These are phyloP conservation scores for Russula sp. DNA, from an alignment of 768 basidiomycete genomes.

Conservation along the genomic window DNA sequence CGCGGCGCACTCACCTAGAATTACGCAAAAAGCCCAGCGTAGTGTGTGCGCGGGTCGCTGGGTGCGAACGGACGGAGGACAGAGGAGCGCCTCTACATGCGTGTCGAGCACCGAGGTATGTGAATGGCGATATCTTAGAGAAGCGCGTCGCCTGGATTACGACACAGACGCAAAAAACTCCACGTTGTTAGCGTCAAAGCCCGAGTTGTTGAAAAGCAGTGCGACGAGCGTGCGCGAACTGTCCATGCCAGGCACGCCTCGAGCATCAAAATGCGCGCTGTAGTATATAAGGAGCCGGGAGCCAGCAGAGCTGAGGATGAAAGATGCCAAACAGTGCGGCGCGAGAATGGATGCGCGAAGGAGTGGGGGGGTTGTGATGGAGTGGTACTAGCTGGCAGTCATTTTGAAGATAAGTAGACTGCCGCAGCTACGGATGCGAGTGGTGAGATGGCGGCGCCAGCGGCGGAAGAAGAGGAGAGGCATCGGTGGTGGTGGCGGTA, in stretches of 20 bases:
- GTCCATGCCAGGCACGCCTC: slow-evolving; percentile 60
- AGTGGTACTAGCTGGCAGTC: slow-evolving; percentile 39
- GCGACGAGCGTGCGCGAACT: slow-evolving; percentile 52
- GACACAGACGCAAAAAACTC: slow-evolving; percentile 68
- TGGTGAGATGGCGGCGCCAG: background rate
- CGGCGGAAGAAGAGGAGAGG: background rate
- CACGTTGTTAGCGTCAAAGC: slow-evolving; percentile 89
- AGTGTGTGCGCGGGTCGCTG: slow-evolving; percentile 63
- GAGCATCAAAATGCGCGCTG: slow-evolving; percentile 54
- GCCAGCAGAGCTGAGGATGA: slow-evolving; percentile 78
- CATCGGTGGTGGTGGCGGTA: background rate
- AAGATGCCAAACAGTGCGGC: slow-evolving; percentile 41
- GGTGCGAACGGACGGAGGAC: slow-evolving; percentile 44
- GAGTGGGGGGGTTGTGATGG: slow-evolving; percentile 44
- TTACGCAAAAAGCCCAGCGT: slow-evolving; percentile 37
- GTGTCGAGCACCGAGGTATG: slow-evolving; percentile 84
- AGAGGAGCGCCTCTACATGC: slow-evolving; percentile 24
- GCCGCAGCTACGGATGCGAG: too few relatives aligned
- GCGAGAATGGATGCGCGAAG: slow-evolving; percentile 41
- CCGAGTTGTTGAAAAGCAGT: slow-evolving; percentile 79
- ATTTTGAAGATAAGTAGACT: slow-evolving; percentile 67
- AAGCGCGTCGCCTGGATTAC: slow-evolving; percentile 69
- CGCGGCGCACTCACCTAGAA: slow-evolving; percentile 40
- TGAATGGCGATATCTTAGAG: slow-evolving; percentile 86
- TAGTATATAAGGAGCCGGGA: slow-evolving; percentile 80